Base-by-base conservation (phyloP, 169 alveolate species). In the Eimeria acervulina region DNA sequence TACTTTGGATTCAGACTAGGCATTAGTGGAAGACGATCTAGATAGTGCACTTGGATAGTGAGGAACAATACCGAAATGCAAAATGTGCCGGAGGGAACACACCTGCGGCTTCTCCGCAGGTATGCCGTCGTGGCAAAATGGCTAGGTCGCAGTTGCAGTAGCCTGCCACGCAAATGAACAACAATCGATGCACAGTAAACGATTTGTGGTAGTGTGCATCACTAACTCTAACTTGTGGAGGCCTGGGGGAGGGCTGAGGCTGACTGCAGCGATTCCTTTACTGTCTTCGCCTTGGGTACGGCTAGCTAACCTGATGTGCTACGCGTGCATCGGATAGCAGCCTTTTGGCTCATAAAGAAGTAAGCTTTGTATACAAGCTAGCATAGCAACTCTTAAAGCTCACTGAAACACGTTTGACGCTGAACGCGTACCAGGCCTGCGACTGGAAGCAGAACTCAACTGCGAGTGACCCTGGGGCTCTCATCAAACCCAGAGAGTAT, bases 391-490 rank as follows among this genome's bases (percentile, higher is more conserved):
- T 15, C 47, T 28, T 12, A 0, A 17, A 17, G 52, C 21, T 33
- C 0, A 4, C 51, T 33, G 51, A 72, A 36, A 12, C n/a, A 1
- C 33, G 47, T 33, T 28, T 33, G 31, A 4, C 12, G 28, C 52
- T 15, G 51, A 72, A 31, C 47, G 15, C 52, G 1, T 0, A 72
- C 51, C 31, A 72, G 52, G 31, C 36, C 31, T 33, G 2, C 52
- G 15, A 36, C 26, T 4, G 83, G n/a, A 36, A 5, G 33, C 83
- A 36, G 52, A 33, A 15, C 4, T 72, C 33, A 19, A 36, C 47
- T 4, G 83, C 52, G 36, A 72, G 83, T 72, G 83, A 72, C 83
- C 83, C 83, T 72, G 83, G 83, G 83, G 83, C 83, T 72, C 52
- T 33, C 51, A 36, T 36, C 52, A 38, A 33, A 72, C 13, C 51